Conservation (phyloP, 805 yeast genomes). For the Ogataea naganishii region DNA sequence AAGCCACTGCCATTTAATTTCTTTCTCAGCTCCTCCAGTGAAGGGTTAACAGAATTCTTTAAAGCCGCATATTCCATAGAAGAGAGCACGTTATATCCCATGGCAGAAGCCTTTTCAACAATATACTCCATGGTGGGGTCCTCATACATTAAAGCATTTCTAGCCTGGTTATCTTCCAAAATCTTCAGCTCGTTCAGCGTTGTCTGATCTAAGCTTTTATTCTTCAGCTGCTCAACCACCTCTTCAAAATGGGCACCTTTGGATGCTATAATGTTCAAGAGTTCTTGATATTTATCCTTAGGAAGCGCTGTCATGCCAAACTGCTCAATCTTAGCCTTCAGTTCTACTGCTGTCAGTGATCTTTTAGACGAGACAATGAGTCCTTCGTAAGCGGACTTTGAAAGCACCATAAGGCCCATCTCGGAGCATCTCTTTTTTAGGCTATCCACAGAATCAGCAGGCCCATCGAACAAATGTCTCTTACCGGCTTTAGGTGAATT, state of each 20-base stretch:
- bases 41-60: constrained; percentile 8
- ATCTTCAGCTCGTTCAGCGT: constrained; percentile 20
- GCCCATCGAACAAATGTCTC: constrained; percentile 6
- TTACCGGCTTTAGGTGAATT: background rate
- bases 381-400: constrained; percentile 18
- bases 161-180: constrained; percentile 13
- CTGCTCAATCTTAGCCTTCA: constrained; percentile 17
- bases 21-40: constrained; percentile 10
- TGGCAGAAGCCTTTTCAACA: constrained; percentile 11
- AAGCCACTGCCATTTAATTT: constrained; percentile 3
- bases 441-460: constrained; percentile 14
- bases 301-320: constrained; percentile 14
- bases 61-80: constrained; percentile 1
- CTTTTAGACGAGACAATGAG: constrained; percentile 19
- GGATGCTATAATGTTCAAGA: constrained; percentile 10
- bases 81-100: constrained; percentile 9
- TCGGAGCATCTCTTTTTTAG: constrained; percentile 16
- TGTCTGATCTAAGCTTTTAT: too few species aligned
- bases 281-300: constrained; percentile 11
- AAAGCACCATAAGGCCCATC: constrained; percentile 17
- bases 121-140: constrained; percentile 20
- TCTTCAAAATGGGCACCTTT: constrained; percentile 12
- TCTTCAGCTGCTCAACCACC: constrained; percentile 5
- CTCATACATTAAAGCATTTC: constrained; percentile 9
- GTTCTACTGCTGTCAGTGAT: constrained; percentile 16